Base-by-base conservation (phyloP, 2,329 filamentous ascomycete species). In the Aspergillus puulaauensis region DNA sequence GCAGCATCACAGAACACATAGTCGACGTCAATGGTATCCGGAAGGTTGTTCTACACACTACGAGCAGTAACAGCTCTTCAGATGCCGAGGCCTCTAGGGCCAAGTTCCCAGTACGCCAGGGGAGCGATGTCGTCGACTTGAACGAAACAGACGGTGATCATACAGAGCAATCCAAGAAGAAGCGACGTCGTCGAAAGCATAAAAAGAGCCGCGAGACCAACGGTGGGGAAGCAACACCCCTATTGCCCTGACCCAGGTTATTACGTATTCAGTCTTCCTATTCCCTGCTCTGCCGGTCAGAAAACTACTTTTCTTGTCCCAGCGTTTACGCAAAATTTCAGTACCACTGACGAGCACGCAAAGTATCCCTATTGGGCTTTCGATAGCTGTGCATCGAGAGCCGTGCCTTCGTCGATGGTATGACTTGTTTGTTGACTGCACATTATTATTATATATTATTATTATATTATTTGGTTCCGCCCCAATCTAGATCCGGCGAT, bases 1-100 rank as follows among this genome's bases (percentile, higher is more conserved):
- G 90, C 27, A 90, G 87, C 70, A 91, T 93, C 65, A 91, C 89
- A 0, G 89, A 93, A 73, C 90, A 89, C 60, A 79, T 90, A n/a
- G 78, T 92, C 56, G 88, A 93, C 67, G 80, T 87, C 2, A 86
- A 87, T 55, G 90, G 90, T 2, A 82, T 92, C 52, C 85, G 86
- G 62, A 93, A 93, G 75, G 84, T 91, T 45, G 84, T 93, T 1
- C 79, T 93, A 24, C 87, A 91, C 68, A 86, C 86, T 3, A 88
- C 82, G 24, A 86, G 82, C 64, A 86, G 82, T 64, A 83, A 81
- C 17, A 81, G 77, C 62, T 80, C 81, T 44, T 78, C 77, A 4
- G 76, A 77, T 12, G 64, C 60, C 17, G 69, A 73, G 41, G 54
- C 50, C 5, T 40, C 58, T 3, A 55, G 56, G 21, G 37, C 41